These are phyloP conservation scores for Hypoxylon sp. DNA, from an alignment of 2,329 filamentous ascomycete genomes.

Conservation along the genomic window DNA sequence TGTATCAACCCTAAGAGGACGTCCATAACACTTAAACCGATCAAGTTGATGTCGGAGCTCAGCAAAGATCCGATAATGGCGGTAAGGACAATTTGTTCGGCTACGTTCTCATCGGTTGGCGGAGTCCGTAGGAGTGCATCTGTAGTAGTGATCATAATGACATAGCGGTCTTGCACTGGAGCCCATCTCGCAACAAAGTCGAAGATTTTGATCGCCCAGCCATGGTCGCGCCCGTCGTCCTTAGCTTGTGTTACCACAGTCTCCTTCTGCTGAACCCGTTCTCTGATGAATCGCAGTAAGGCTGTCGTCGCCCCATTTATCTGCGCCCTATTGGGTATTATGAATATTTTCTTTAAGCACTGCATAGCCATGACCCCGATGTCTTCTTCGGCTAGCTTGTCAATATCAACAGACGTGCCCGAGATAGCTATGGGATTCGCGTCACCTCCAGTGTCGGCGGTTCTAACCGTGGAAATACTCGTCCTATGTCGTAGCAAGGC, in stretches of 20 bases:
- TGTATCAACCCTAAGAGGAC: conserved; percentile 87
- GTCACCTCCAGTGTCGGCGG: conserved; percentile 72
- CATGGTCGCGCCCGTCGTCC: conserved; percentile 63
- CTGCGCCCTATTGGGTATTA: conserved; percentile 84
- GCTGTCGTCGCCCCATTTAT: conserved; percentile 81
- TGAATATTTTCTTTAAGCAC: conserved; percentile 88
- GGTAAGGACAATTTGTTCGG: conserved; percentile 80
- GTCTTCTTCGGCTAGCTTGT: conserved; percentile 90
- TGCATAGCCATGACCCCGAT: conserved; percentile 86
- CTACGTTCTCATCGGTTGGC: conserved; percentile 77
- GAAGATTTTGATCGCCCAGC: conserved; percentile 88
- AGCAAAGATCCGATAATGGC: conserved; percentile 86
- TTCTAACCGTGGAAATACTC: conserved; percentile 83
- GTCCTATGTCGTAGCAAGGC: conserved; percentile 74
- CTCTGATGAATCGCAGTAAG: conserved; percentile 80
- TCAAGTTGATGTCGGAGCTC: conserved; percentile 90
- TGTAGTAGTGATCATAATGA: conserved; percentile 85
- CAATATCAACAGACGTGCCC: conserved; percentile 86
- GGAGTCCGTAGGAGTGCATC: conserved; percentile 79
- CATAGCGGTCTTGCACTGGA: conserved; percentile 93
- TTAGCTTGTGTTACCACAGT: conserved; percentile 68
- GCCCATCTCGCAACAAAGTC: conserved; percentile 86
- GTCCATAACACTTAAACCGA: conserved; percentile 96
- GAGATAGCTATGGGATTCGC: conserved; percentile 80
- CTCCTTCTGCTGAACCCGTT: conserved; percentile 66